These are phyloP conservation scores for Linnemannia zychae DNA, from an alignment of 192 early-diverging fungal species.

Conservation along the genomic window DNA sequence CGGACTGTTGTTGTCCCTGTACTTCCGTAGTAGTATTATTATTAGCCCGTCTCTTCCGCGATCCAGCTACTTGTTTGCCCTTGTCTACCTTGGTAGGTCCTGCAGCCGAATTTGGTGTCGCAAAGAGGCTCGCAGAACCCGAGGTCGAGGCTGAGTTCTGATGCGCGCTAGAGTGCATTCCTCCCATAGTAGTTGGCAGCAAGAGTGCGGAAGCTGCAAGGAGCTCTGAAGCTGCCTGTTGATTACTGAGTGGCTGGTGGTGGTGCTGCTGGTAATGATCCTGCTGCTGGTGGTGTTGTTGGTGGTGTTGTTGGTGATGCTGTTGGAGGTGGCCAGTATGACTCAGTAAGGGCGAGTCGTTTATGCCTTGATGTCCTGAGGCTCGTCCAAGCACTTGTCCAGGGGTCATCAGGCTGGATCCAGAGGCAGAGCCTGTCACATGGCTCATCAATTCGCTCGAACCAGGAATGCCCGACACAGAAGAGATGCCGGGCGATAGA, in stretches of 20 bases:
- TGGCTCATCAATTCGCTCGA: not conserved
- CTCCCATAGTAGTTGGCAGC: constrained; percentile 18
- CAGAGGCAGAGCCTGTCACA: constrained; percentile 12
- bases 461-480: not conserved
- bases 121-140: constrained; percentile 3
- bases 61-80: constrained; percentile 12
- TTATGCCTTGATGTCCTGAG: not conserved
- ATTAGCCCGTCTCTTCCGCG: constrained; percentile 20
- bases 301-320: not conserved
- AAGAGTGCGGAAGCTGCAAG: constrained; percentile 21
- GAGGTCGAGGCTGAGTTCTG: not conserved
- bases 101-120: not conserved
- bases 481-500: not conserved
- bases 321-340: constrained; percentile 1
- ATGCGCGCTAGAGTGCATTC: not conserved
- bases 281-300: not conserved
- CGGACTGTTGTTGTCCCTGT: not conserved
- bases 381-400: constrained; percentile 21
- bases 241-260: constrained; percentile 4
- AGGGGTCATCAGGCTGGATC: constrained; percentile 8
- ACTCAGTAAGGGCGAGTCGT: not conserved
- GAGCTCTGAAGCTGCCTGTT: constrained; percentile 22
- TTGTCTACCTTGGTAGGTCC: constrained; percentile 2
- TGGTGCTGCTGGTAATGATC: constrained; percentile 10
- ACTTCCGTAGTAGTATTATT: not conserved